Evolutionary conservation across 1,284 basidiomycete genomes (phyloP).

Genomic region (Malassezia arunalokei): DNA sequence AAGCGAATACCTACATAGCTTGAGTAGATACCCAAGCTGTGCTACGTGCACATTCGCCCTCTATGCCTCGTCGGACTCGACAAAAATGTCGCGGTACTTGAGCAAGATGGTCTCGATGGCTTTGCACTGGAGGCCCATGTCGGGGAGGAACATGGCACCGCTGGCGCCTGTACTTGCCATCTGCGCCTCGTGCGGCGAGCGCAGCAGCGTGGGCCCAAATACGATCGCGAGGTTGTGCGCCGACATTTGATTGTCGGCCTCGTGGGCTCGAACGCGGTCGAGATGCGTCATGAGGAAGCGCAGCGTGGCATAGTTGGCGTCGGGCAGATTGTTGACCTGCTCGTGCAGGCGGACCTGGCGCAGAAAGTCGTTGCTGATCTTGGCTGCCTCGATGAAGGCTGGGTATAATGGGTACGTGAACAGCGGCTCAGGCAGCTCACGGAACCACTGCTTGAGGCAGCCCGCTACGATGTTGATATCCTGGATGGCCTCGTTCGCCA

Average conservation of each 20-base stretch:
- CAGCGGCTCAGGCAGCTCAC: conserved; percentile 88
- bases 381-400: conserved; percentile 86
- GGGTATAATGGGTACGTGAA: conserved; percentile 72
- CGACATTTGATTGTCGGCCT: conserved; percentile 72
- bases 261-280: conserved; percentile 49
- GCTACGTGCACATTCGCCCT: too few relatives aligned
- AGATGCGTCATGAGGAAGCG: conserved; percentile 92
- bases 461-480: conserved; percentile 95
- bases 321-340: conserved; percentile 89
- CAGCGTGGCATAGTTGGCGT: conserved; percentile 92
- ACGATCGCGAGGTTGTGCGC: conserved; percentile 88
- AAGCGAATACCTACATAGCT: background rate
- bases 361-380: conserved; percentile 57
- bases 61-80: conserved; percentile 27
- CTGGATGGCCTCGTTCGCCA: conserved; percentile 49
- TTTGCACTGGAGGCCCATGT: conserved; percentile 41
- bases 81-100: conserved; percentile 41
- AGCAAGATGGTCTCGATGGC: conserved; percentile 44
- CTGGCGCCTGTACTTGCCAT: conserved; percentile 1
- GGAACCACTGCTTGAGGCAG: conserved; percentile 86
- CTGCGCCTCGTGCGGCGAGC: conserved; percentile 19
- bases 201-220: conserved; percentile 76
- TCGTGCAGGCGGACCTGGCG: conserved; percentile 88
- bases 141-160: conserved; percentile 28
- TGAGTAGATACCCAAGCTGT: background rate